Evolutionary conservation across 768 basidiomycete species (phyloP).

Genomic region (Phanerochaete sordida): DNA sequence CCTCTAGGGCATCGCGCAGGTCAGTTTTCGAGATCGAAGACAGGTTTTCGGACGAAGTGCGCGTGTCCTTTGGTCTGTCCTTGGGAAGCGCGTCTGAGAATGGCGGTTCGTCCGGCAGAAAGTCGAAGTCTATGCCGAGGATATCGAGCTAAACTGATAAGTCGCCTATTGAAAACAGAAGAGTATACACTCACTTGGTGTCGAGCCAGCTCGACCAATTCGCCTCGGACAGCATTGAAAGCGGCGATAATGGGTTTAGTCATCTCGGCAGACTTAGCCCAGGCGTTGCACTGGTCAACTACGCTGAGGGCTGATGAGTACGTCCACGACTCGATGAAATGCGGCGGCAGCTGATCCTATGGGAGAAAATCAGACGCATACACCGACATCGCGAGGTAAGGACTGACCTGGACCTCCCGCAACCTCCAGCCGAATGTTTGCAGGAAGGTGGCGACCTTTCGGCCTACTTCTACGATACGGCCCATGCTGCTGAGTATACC

Average conservation of each 20-base stretch:
- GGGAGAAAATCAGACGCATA: slow-evolving; percentile 1
- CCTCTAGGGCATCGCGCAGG: slow-evolving; percentile 52
- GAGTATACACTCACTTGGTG: slow-evolving; percentile 56
- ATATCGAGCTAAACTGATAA: slow-evolving; percentile 64
- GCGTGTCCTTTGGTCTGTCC: not conserved
- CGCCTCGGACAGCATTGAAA: slow-evolving; percentile 80
- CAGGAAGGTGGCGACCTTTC: slow-evolving; percentile 72
- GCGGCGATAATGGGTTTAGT: slow-evolving; percentile 44
- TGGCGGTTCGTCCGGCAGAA: slow-evolving; percentile 69
- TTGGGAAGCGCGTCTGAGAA: slow-evolving; percentile 54
- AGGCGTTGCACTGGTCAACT: slow-evolving; percentile 73
- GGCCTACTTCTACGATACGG: slow-evolving; percentile 65
- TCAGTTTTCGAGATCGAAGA: slow-evolving; percentile 55
- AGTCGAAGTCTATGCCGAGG: slow-evolving; percentile 70
- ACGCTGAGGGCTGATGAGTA: slow-evolving; percentile 87
- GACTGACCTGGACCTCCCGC: slow-evolving; percentile 66
- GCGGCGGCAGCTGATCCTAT: slow-evolving; percentile 51
- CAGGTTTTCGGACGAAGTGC: slow-evolving; percentile 16
- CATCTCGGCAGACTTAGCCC: slow-evolving; percentile 51
- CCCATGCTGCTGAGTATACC: slow-evolving; percentile 67
- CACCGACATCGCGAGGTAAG: not conserved
- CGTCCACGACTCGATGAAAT: slow-evolving; percentile 91
- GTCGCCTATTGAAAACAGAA: not conserved
- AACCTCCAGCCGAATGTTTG: slow-evolving; percentile 72
- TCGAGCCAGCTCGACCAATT: slow-evolving; percentile 84